Evolutionary conservation across 345 rosid genomes (phyloP).

Genomic region (Hibiscus tridactylites): DNA sequence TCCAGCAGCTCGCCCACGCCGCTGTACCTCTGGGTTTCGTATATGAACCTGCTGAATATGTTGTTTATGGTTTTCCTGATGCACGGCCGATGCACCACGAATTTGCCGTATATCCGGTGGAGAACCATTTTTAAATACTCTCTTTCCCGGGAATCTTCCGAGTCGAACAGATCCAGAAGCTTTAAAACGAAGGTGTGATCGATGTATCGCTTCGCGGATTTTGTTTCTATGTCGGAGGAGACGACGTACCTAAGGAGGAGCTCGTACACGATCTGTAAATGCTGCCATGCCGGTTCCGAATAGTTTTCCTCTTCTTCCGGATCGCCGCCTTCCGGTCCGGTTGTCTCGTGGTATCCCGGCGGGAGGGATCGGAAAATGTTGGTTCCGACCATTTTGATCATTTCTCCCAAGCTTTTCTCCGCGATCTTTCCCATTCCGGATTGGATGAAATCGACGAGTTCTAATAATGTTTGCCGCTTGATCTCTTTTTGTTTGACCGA

Average conservation of each 20-base stretch:
- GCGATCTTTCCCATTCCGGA: conserved; percentile 61
- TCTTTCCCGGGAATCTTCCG: conserved; percentile 78
- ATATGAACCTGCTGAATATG: conserved; percentile 18
- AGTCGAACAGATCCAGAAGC: conserved; percentile 72
- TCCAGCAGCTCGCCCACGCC: conserved; percentile 80
- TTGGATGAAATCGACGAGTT: conserved; percentile 74
- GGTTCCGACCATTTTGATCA: conserved; percentile 61
- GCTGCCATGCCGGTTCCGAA: conserved; percentile 82
- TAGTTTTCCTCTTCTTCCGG: conserved; percentile 85
- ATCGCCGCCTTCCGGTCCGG: conserved; percentile 61
- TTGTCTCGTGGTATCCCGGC: conserved; percentile 63
- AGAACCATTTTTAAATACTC: conserved; percentile 78
- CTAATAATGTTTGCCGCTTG: conserved; percentile 66
- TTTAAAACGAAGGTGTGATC: conserved; percentile 69
- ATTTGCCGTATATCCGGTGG: conserved; percentile 87
- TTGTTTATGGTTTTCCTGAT: conserved; percentile 70
- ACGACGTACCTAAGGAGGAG: conserved; percentile 63
- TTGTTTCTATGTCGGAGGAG: conserved; percentile 71
- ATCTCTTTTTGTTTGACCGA: conserved; percentile 69
- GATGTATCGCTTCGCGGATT: conserved; percentile 66
- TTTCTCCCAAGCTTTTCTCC: conserved; percentile 66
- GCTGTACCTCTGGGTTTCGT: conserved; percentile 82
- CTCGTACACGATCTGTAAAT: conserved; percentile 83
- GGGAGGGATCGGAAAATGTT: conserved; percentile 74
- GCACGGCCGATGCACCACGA: conserved; percentile 85